phyloP scores from a whole-genome alignment of 192 early-diverging fungal species.

The Backusella macrospora region DNA sequence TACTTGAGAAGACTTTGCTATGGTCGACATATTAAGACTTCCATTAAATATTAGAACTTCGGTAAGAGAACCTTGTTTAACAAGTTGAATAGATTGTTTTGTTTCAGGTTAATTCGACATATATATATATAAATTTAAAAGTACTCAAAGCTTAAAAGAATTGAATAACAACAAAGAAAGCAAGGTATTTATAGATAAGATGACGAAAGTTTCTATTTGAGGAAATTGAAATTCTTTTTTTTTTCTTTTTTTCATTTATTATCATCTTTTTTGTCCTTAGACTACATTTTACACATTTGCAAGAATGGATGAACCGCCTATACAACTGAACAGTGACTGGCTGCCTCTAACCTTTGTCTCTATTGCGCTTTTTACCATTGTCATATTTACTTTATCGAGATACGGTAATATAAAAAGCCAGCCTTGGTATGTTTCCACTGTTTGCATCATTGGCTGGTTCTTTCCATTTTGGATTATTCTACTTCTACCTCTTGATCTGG shows the following conservation, averaged over 20 bases:
- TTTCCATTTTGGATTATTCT: constrained; percentile 91
- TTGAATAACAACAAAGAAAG: too few species aligned
- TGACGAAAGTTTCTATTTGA: constrained; percentile 16
- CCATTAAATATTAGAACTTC: constrained; percentile 12
- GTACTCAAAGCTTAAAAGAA: too few species aligned
- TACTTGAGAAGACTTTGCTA: constrained; percentile 16
- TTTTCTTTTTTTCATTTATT: constrained; percentile 19
- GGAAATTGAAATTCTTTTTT: neutral
- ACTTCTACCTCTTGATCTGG: constrained; percentile 87
- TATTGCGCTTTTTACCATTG: constrained; percentile 56
- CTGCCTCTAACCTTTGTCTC: constrained; percentile 50
- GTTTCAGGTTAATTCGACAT: constrained; percentile 19
- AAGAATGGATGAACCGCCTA: constrained; percentile 1
- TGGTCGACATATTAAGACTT: neutral
- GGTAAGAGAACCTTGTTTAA: constrained; percentile 11
- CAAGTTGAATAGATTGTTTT: constrained; percentile 19
- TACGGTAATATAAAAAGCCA: constrained; percentile 77
- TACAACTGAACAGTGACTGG: constrained; percentile 25
- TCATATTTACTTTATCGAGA: constrained; percentile 65
- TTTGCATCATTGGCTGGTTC: constrained; percentile 80
- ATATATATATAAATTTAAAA: neutral
- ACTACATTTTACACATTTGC: neutral
- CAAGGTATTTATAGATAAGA: neutral
- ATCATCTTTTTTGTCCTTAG: neutral
- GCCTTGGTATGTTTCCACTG: constrained; percentile 84